Evolutionary conservation across 306 rosid species (phyloP), one percentile per base, ranked within the genome.

Genomic region (Nissolia schottii): DNA sequence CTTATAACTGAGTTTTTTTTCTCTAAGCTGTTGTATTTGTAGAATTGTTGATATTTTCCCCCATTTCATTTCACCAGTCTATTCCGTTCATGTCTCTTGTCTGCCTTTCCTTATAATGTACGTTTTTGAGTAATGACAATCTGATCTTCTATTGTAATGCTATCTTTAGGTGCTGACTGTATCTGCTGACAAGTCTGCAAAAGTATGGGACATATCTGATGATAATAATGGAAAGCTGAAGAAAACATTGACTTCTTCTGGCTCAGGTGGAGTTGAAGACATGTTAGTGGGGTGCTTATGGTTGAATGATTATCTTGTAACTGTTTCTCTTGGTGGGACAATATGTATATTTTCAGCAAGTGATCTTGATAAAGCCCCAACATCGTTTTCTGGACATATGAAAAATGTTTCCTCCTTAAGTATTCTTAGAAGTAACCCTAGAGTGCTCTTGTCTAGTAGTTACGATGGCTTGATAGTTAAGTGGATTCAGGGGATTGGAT

Each of bases 101-200:
- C 43, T 35, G 63, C 59, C 29, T 40, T 27, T 48, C 49, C 27
- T 14, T 67, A 35, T 20, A 34, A 64, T 57, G 56, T 28, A 23
- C 13, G 4, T 58, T 73, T 59, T 59, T 45, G 35, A 57, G 22
- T 45, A 16, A 53, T 51, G 45, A 37, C 57, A 32, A 64, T 60
- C 83, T 84, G 74, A 81, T 65, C 31, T 64, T 22, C 49, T 58
- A 19, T 71, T 74, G n/a, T 35, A 35, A 41, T 68, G 81, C 27
- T 64, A 57, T 77, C 56, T 67, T 58, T 64, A 94, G 99, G 94
- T 91, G 74, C 80, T 91, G 75, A 91, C 99, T 9, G 99, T 84
- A 53, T 94, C 99, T 73, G 99, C 99, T 67, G 97, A 94, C 85
- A 94, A 91, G 74, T 86, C 91, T 24, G 96, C 99, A 34, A 94